A percentile compares a stretch with the other conserved stretches of the same genome.
Evolutionary conservation across 2,329 filamentous ascomycete species (phyloP).

Genomic region (Epichloe typhina): DNA sequence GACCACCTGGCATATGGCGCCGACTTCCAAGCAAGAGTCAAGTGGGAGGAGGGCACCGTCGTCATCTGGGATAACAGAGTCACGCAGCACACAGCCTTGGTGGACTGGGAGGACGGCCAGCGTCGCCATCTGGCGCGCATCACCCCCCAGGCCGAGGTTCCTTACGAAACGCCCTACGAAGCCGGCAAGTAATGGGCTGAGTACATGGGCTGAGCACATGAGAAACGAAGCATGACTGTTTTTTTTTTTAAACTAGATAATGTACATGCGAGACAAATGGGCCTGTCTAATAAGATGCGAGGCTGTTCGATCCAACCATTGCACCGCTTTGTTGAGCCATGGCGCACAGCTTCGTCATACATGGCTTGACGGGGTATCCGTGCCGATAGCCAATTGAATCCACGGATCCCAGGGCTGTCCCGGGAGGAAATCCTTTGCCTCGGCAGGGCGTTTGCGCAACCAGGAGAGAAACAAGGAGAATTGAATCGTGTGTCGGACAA

Average conservation of each 20-base stretch:
- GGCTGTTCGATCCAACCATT: too few relatives aligned
- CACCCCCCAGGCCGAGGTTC: constrained; percentile 73
- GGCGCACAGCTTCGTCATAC: too few relatives aligned
- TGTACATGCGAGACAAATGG: too few relatives aligned
- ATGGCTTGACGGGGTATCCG: too few relatives aligned
- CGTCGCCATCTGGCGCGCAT: constrained; percentile 69
- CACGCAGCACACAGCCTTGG: constrained; percentile 62
- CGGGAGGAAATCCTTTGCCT: too few relatives aligned
- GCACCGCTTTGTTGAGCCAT: too few relatives aligned
- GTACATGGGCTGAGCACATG: not conserved
- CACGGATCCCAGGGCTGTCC: too few relatives aligned
- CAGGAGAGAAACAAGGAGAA: too few relatives aligned
- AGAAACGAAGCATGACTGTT: not conserved
- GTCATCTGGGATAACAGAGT: constrained; percentile 81
- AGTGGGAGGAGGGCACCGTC: constrained; percentile 68
- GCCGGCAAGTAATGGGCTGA: not conserved
- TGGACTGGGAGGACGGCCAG: constrained; percentile 72
- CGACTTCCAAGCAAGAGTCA: constrained; percentile 58
- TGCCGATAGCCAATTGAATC: too few relatives aligned
- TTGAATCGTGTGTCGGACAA: too few relatives aligned
- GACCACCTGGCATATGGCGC: constrained; percentile 39
- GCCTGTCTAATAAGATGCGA: too few relatives aligned
- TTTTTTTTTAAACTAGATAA: not conserved
- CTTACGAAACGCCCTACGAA: constrained; percentile 51
- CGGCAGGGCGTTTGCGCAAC: too few relatives aligned